Evolutionary conservation across 202 grass and related monocot species (phyloP), one percentile per base, ranked within the genome.

Genomic region (Saccharum hybrid): DNA sequence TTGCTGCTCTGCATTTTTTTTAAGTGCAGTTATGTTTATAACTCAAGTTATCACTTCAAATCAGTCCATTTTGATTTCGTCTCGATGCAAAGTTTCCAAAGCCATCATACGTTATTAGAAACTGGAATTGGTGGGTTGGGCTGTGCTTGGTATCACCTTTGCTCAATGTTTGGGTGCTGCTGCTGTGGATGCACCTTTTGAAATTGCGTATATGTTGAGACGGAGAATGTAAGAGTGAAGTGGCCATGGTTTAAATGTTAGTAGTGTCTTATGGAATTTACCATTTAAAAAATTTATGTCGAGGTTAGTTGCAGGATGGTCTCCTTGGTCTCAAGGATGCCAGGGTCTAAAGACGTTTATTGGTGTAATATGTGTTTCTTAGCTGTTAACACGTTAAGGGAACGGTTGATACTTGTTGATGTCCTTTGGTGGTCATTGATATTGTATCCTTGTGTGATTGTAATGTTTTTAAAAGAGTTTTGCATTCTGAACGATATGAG

Each of bases 31-130:
- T 69, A 38, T 66, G 52, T 54, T 39, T 46, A 66, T 60, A 16
- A 70, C 22, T 42, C 37, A 68, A 52, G 22, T 16, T 80, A 72
- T 78, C 79, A 86, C 18, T 60, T 82, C 15, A 13, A 46, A 61
- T 38, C 22, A 66, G 7, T 67, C 10, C 78, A 86, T 74, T 77
- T 61, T 22, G 1, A 8, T 34, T 12, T 77, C 5, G 16, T 77
- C 39, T 65, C 7, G 6, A 89, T 49, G 43, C 10, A 22, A 65
- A 61, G n/a, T 60, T 85, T 72, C 33, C 19, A 38, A 79, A 45
- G 66, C 3, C 11, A 37, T 63, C 6, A 14, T 37, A 3, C 42
- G n/a, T 28, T 61, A 61, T 61, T 61, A 23, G 57, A 3, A 66
- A 34, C 37, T 23, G 48, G 48, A 51, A 51, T 51, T 51, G 48